Percentiles rank a stretch among this genome's conserved stretches.
Evolutionary conservation across 148 eudicot genomes (phyloP).

Genomic region (Linanthus parryae): DNA sequence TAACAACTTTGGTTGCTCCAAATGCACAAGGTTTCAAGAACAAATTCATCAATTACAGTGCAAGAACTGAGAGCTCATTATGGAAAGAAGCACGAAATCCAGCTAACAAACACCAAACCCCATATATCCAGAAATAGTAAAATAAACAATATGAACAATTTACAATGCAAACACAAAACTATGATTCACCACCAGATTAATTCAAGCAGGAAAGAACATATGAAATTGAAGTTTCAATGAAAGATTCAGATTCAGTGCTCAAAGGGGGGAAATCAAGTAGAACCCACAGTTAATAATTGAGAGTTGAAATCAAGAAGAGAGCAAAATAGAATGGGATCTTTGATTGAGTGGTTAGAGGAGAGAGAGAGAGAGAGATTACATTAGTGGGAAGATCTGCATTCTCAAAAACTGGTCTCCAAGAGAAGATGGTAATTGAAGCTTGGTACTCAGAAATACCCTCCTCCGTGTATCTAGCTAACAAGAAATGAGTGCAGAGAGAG

Average conservation of each 20-base stretch:
- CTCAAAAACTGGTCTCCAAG: constrained; percentile 66
- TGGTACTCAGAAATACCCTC: constrained; percentile 28
- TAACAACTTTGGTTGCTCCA: not conserved
- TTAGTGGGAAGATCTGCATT: constrained; percentile 51
- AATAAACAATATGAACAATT: no score
- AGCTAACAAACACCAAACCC: no score
- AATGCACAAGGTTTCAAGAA: not conserved
- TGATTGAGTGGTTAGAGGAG: no score
- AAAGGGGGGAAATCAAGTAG: not conserved
- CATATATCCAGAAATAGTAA: no score
- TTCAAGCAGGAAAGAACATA: no score
- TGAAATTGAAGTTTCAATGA: no score
- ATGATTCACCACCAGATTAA: no score
- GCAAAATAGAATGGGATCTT: constrained; percentile 19
- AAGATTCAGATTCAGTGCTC: no score
- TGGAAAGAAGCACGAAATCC: not conserved
- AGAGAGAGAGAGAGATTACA: constrained; percentile 39
- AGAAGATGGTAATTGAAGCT: constrained; percentile 49
- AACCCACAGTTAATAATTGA: not conserved
- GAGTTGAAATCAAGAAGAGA: not conserved
- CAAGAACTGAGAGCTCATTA: not conserved
- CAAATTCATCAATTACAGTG: constrained; percentile 2
- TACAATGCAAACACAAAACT: no score
- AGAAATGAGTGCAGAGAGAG: constrained; percentile 57
- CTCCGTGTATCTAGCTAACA: constrained; percentile 53